Evolutionary conservation across 208 protist species (phyloP).

Genomic region (Crithidia fasciculata): DNA sequence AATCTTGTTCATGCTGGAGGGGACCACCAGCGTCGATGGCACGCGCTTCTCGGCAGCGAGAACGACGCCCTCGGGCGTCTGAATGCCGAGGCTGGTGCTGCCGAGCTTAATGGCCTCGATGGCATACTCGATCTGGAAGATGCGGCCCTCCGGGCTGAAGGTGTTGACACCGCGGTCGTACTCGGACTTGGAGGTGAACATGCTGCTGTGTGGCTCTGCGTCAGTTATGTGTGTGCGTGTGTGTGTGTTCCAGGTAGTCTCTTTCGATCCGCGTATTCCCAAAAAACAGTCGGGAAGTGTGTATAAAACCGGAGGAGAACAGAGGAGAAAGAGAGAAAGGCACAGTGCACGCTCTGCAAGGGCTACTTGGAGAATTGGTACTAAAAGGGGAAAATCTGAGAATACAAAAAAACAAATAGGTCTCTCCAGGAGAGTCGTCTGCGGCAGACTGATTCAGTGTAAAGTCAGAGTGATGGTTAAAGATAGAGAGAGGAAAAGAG

Average conservation of each 20-base stretch:
- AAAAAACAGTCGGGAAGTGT: neutral
- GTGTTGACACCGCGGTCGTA: constrained; percentile 99
- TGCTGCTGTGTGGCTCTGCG: constrained; percentile 13
- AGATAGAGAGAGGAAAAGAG: neutral
- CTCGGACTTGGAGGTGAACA: constrained; percentile 95
- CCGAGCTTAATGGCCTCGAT: constrained; percentile 95
- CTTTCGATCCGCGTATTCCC: too few relatives aligned
- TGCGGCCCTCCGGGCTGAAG: constrained; percentile 99
- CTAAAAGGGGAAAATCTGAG: too few relatives aligned
- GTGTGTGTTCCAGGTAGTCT: too few relatives aligned
- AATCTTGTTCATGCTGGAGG: constrained; percentile 98
- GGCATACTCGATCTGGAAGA: constrained; percentile 98
- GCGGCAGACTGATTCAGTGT: neutral
- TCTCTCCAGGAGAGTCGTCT: neutral
- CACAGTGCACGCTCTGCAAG: neutral
- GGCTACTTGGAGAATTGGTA: too few relatives aligned
- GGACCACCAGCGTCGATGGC: constrained; percentile 97
- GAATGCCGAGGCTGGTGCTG: constrained; percentile 98
- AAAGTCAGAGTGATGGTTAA: neutral
- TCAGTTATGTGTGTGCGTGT: neutral
- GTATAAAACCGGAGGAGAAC: neutral
- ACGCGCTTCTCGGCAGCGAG: constrained; percentile 99
- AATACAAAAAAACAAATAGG: neutral
- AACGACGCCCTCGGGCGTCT: constrained; percentile 97
- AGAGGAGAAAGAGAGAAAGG: neutral